Evolutionary conservation across 495 filamentous ascomycete species (phyloP).

Genomic region (Hypoxylon fuscum): DNA sequence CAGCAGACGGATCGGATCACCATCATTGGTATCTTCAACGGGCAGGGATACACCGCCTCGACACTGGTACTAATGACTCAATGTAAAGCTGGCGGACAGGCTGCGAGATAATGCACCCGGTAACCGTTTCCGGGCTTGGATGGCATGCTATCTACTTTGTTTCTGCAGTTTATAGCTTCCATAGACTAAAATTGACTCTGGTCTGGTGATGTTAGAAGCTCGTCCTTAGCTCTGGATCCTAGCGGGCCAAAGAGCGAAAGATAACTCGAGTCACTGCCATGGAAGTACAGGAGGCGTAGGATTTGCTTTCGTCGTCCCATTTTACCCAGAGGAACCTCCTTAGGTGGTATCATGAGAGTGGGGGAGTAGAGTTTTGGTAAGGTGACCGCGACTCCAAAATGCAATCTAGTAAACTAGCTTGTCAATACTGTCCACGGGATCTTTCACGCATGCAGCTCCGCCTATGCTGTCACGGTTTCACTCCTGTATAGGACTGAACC

Average conservation of each 20-base stretch:
- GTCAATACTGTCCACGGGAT: constrained; percentile 25
- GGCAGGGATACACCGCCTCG: constrained; percentile 13
- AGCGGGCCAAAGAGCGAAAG: constrained; percentile 1
- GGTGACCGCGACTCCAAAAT: constrained; percentile 12
- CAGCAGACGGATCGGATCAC: background rate
- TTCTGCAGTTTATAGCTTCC: constrained; percentile 13
- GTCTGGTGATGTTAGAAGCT: constrained; percentile 3
- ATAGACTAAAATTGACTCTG: background rate
- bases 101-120: constrained; percentile 1
- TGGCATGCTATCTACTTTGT: constrained; percentile 12
- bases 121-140: constrained; percentile 18
- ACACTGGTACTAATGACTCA: background rate
- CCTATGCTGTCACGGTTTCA: constrained; percentile 7
- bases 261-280: constrained; percentile 8
- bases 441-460: constrained; percentile 25
- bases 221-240: constrained; percentile 1
- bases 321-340: constrained; percentile 5
- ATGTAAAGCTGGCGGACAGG: background rate
- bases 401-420: background rate
- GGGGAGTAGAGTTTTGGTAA: background rate
- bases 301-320: constrained; percentile 1
- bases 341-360: background rate
- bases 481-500: constrained; percentile 4
- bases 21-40: constrained; percentile 1
- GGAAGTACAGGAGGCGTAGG: constrained; percentile 26